Percentiles rank a stretch among this genome's conserved stretches.
Evolutionary conservation across 495 filamentous ascomycete genomes (phyloP).

Genomic region (Aspergillus hancockii): DNA sequence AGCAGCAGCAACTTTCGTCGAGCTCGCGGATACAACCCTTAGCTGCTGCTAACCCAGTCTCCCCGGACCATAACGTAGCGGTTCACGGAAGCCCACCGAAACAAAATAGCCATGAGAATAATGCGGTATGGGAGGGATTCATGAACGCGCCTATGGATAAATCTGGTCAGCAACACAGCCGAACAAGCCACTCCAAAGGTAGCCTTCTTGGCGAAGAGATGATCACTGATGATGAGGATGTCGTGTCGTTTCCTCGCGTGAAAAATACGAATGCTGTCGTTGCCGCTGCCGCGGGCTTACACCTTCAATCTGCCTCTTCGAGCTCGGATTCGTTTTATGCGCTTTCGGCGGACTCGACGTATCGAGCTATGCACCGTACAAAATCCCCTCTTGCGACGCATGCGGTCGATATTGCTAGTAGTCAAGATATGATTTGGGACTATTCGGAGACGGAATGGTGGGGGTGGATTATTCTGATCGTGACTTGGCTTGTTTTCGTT

Average conservation of each 20-base stretch:
- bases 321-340: slow-evolving; percentile 71
- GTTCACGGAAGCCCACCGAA: slow-evolving; percentile 21
- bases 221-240: slow-evolving; percentile 81
- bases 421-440: slow-evolving; percentile 63
- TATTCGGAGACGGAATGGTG: slow-evolving; percentile 94
- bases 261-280: slow-evolving; percentile 25
- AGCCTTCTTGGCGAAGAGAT: slow-evolving; percentile 63
- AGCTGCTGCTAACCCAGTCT: slow-evolving; percentile 9
- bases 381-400: slow-evolving; percentile 63
- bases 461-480: slow-evolving; percentile 88
- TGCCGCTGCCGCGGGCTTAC: slow-evolving; percentile 29
- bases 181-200: slow-evolving; percentile 45
- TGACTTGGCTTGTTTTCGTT: slow-evolving; percentile 94
- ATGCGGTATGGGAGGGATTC: slow-evolving; percentile 26
- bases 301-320: slow-evolving; percentile 51
- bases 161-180: slow-evolving; percentile 26
- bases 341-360: slow-evolving; percentile 35
- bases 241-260: slow-evolving; percentile 55
- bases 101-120: slow-evolving; percentile 17
- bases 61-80: slow-evolving; percentile 18
- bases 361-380: slow-evolving; percentile 47
- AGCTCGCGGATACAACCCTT: slow-evolving; percentile 21
- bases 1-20: slow-evolving; percentile 14
- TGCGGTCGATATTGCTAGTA: slow-evolving; percentile 35
- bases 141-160: slow-evolving; percentile 22